Base-by-base conservation (phyloP, 75 land plant genomes). In the Pinus albicaulis region DNA sequence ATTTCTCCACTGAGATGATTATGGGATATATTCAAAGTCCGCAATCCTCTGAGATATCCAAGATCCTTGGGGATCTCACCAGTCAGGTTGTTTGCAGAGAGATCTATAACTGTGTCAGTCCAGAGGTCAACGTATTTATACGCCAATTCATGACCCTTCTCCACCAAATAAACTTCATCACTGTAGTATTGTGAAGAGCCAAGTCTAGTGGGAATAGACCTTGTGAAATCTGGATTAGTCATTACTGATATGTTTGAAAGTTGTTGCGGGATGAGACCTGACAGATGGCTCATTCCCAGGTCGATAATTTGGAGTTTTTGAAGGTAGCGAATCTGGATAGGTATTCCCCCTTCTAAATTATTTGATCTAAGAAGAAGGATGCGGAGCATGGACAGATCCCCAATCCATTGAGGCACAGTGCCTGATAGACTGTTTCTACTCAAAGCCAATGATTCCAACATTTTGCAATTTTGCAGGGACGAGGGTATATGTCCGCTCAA, bases 261-360 rank as follows among this genome's bases (percentile, higher is more conserved):
- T 48, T 64, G 74, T 16, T 60, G 3, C 0, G 44, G 83, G 14
- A 93, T 82, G 0, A 38, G 70, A 0, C 93, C 93, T 7, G 41
- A 79, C 83, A 93, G 89, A 6, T 75, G 72, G 76, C 91, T 93
- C 28, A 65, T 85, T 44, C 90, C 85, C 31, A 91, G 53, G 61
- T 91, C 92, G 2, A 89, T 36, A 0, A 83, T 83, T 38, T 86
- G 88, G 34, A 64, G 68, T 3, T 4, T 34, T 3, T 34, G 68
- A 4, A 64, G 26, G 34, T 28, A 19, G 28, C 28, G 16, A 1
- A 64, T 13, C 1, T 31, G 5, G 15, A 36, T 4, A 7, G 68
- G 68, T 28, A 64, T 64, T 0, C 1, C 3, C 0, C 93, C 96
- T n/a, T 78, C 34, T 34, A 93, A 84, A 13, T 57, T 77, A 76